Percentiles rank a stretch among this genome's conserved stretches.
phyloP scores from a whole-genome alignment of 306 rosid genomes.

The Rosa rugosa region DNA sequence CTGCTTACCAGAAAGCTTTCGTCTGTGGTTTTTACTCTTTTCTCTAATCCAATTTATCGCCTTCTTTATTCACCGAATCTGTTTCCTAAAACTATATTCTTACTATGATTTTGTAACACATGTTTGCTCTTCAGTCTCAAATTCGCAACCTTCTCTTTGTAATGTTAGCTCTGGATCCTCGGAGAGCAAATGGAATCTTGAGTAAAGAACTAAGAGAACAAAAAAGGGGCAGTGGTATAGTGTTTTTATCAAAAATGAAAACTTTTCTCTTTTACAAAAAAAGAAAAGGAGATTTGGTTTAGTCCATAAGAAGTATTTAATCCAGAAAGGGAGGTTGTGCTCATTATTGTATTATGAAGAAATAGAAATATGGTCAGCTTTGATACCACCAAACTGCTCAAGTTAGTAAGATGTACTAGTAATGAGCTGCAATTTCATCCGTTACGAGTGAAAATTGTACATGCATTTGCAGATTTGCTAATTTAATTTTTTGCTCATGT shows the following conservation, averaged over 20 bases:
- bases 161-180: not conserved
- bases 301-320: not conserved
- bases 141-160: not conserved
- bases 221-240: not conserved
- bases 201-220: not conserved
- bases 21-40: not conserved
- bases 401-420: not conserved
- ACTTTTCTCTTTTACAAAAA: not conserved
- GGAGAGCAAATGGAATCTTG: not conserved
- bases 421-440: not conserved
- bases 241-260: not conserved
- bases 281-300: not conserved
- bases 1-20: constrained; percentile 1
- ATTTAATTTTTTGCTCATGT: not conserved
- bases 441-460: not conserved
- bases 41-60: not conserved
- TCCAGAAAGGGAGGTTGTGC: not conserved
- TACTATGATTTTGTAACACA: not conserved
- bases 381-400: not conserved
- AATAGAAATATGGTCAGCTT: not conserved
- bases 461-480: not conserved
- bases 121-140: not conserved
- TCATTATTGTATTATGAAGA: not conserved
- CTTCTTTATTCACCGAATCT: not conserved
- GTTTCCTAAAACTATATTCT: not conserved